Evolutionary conservation across 768 basidiomycete species (phyloP).

Genomic region (Suillus clintonianus): DNA sequence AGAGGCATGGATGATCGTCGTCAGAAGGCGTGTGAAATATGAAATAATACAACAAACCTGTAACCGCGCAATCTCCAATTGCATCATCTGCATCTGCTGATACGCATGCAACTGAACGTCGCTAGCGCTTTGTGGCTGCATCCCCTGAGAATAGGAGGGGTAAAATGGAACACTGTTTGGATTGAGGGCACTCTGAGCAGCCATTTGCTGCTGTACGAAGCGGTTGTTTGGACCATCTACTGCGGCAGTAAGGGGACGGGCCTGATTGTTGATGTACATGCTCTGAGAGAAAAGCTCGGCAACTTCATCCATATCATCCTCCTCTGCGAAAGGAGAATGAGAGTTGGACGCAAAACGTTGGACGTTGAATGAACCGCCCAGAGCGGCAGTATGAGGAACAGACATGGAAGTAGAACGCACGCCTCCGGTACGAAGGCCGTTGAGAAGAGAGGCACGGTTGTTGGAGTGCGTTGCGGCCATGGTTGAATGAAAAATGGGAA

Average conservation of each 20-base stretch:
- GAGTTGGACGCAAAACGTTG: slow-evolving; percentile 51
- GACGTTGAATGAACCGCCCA: slow-evolving; percentile 61
- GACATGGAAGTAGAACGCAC: slow-evolving; percentile 70
- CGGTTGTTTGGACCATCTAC: slow-evolving; percentile 68
- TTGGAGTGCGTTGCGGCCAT: slow-evolving; percentile 52
- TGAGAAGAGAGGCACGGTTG: slow-evolving; percentile 81
- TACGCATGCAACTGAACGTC: slow-evolving; percentile 62
- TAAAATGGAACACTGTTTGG: slow-evolving; percentile 50
- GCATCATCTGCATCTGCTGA: slow-evolving; percentile 79
- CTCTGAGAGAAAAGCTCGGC: slow-evolving; percentile 55
- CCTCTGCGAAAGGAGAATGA: slow-evolving; percentile 46
- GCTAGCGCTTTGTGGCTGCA: slow-evolving; percentile 43
- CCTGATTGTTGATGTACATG: slow-evolving; percentile 49
- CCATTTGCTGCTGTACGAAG: slow-evolving; percentile 65
- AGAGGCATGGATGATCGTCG: slow-evolving; percentile 12
- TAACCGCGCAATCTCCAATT: slow-evolving; percentile 78
- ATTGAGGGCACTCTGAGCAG: slow-evolving; percentile 53
- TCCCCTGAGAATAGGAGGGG: slow-evolving; percentile 40
- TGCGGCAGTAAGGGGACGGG: slow-evolving; percentile 66
- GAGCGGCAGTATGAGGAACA: slow-evolving; percentile 71
- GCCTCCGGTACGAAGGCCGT: slow-evolving; percentile 87
- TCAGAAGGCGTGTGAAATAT: slow-evolving; percentile 3
- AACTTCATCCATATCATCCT: slow-evolving; percentile 62
- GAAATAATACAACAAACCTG: slow-evolving; percentile 52
- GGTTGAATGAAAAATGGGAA: slow-evolving; percentile 14